Evolutionary conservation across 805 yeast species (phyloP).

Genomic region (Kazachstania martiniae): DNA sequence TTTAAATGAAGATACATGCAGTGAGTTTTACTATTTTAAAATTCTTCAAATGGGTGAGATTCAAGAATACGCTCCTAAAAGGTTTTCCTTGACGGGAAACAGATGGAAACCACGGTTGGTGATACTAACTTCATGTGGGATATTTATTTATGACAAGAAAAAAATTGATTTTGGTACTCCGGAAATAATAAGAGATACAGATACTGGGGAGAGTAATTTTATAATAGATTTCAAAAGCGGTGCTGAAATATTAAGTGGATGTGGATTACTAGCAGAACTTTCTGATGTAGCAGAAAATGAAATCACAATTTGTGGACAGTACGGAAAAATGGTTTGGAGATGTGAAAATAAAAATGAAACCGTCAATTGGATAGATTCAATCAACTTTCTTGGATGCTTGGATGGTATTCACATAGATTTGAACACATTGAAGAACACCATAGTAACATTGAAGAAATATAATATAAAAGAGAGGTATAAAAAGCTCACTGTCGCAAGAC

Average conservation of each 20-base stretch:
- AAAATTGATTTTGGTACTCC: constrained; percentile 24
- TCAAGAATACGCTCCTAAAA: too few relatives aligned
- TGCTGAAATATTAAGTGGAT: constrained; percentile 3
- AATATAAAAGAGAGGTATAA: constrained; percentile 26
- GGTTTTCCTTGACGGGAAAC: too few relatives aligned
- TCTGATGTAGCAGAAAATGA: not conserved
- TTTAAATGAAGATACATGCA: constrained; percentile 6
- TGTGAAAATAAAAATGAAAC: constrained; percentile 37
- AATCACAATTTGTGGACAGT: constrained; percentile 1
- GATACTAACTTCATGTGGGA: constrained; percentile 40
- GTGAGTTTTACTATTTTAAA: constrained; percentile 14
- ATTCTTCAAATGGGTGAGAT: constrained; percentile 27
- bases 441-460: constrained; percentile 17
- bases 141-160: constrained; percentile 34
- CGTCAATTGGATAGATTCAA: constrained; percentile 47
- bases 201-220: constrained; percentile 18
- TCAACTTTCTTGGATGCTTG: constrained; percentile 19
- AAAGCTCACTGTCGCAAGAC: constrained; percentile 28
- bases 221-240: constrained; percentile 23
- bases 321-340: constrained; percentile 29
- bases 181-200: constrained; percentile 13
- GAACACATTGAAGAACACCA: constrained; percentile 23
- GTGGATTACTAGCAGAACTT: constrained; percentile 5
- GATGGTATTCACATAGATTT: constrained; percentile 16
- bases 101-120: constrained; percentile 38